Conservation (phyloP, 805 yeast species). For the Metahyphopichia silvanorum region DNA sequence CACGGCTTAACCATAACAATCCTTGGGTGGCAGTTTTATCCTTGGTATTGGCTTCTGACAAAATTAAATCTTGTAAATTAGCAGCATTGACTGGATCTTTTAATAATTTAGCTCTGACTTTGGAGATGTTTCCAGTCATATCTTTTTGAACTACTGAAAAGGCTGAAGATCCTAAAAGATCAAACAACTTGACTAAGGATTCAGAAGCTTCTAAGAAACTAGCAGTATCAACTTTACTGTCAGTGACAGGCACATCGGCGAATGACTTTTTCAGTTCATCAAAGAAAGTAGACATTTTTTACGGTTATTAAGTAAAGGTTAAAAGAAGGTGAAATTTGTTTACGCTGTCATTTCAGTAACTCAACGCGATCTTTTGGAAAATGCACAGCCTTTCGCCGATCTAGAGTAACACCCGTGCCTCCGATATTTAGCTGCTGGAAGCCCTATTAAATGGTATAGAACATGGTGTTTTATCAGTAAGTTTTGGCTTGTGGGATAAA, state of each 20-base stretch:
- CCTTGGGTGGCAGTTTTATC: constrained; percentile 87
- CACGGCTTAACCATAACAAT: constrained; percentile 80
- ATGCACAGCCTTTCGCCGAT: no score
- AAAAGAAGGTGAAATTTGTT: no score
- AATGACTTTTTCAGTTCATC: constrained; percentile 75
- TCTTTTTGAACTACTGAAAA: constrained; percentile 83
- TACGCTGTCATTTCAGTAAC: no score
- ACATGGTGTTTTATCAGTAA: no score
- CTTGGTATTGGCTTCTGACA: constrained; percentile 65
- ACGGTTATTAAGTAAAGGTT: not conserved
- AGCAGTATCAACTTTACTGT: constrained; percentile 63
- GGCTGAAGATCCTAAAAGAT: constrained; percentile 80
- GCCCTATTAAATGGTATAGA: no score
- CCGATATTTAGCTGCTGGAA: no score
- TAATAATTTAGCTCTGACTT: constrained; percentile 64
- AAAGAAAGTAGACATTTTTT: constrained; percentile 69
- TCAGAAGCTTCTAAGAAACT: constrained; percentile 81
- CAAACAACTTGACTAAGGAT: constrained; percentile 78
- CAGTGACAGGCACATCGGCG: constrained; percentile 64
- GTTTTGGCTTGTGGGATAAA: no score
- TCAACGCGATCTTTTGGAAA: no score
- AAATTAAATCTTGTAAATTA: constrained; percentile 77
- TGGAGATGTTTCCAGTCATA: constrained; percentile 81
- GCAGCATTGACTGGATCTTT: constrained; percentile 58
- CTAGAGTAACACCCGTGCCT: no score